A percentile compares a stretch with the other conserved stretches of the same genome.
phyloP scores from a whole-genome alignment of 2,329 filamentous ascomycete species.

The Fusarium algeriense region DNA sequence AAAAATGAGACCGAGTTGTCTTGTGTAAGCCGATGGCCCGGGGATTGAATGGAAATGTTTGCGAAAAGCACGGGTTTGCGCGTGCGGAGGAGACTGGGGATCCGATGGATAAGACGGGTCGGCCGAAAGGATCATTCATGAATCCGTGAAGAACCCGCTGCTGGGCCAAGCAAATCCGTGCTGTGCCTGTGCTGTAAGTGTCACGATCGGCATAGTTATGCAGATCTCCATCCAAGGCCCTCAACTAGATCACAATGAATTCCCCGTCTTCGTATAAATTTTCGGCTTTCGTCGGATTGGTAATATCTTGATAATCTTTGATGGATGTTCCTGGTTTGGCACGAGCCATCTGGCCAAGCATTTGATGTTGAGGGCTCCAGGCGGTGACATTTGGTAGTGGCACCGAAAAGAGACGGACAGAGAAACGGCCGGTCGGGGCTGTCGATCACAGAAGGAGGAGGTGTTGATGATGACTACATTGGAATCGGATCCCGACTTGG shows the following conservation, averaged over 20 bases:
- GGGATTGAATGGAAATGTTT: slow-evolving; percentile 44
- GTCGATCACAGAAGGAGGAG: slow-evolving; percentile 24
- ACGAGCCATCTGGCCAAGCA: slow-evolving; percentile 38
- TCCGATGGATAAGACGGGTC: slow-evolving; percentile 33
- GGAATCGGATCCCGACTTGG: slow-evolving; percentile 13
- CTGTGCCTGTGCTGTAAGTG: slow-evolving; percentile 23
- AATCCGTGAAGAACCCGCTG: slow-evolving; percentile 30
- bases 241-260: not conserved
- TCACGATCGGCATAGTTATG: slow-evolving; percentile 16
- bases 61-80: slow-evolving; percentile 24
- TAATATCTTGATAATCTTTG: slow-evolving; percentile 4
- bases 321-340: slow-evolving; percentile 30
- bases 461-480: not conserved
- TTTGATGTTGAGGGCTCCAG: slow-evolving; percentile 16
- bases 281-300: slow-evolving; percentile 30
- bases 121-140: slow-evolving; percentile 37
- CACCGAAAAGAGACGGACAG: slow-evolving; percentile 8
- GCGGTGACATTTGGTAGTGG: slow-evolving; percentile 23
- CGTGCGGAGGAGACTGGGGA: slow-evolving; percentile 35
- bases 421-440: slow-evolving; percentile 30
- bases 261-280: not conserved
- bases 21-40: slow-evolving; percentile 9
- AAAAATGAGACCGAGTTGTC: slow-evolving; percentile 1
- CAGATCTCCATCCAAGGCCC: slow-evolving; percentile 15
- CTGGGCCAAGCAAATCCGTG: slow-evolving; percentile 19